Evolutionary conservation across 2,329 filamentous ascomycete genomes (phyloP), one percentile per base, ranked within the genome.

Genomic region (Venturia asperata): DNA sequence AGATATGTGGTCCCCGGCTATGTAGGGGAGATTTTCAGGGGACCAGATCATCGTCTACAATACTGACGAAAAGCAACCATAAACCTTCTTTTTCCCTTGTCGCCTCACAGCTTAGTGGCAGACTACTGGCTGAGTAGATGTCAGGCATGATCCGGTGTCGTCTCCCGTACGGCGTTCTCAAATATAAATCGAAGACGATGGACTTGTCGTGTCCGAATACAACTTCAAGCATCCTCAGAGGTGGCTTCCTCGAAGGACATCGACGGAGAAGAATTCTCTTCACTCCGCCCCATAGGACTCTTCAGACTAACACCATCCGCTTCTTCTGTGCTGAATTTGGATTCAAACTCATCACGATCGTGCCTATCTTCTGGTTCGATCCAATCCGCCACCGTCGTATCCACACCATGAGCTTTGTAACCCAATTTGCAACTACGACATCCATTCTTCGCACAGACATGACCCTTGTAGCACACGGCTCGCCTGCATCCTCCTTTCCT

Each of bases 401-500:
- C 58, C 41, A 41, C 58, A 21, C 58, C 34, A 21, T 61, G 58
- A 41, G 41, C 37, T 19, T 61, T 41, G n/a, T 41, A 41, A 13
- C 37, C 41, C 37, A 61, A n/a, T 21, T 43, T 41, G 24, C 58
- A 61, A 34, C 19, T 43, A 42, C 41, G 30, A 42, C 73, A 75
- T 1, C 67, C 71, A 15, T 70, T 67, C 39, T 71, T 75, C 66
- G 77, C 77, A 67, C 78, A 80, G 2, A 78, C 66, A 67, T 84
- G 82, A 0, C 81, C 82, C 49, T 77, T 72, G 43, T 75, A 73
- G 69, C 82, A 84, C 39, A 77, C 74, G 0, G 71, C 67, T 3
- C 71, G 70, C 11, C 81, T 77, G 67, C 82, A 84, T 0, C 63
- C 69, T 1, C 75, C 73, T 27, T 74, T 77, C 2, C 70, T 67